A percentile compares a stretch with the other conserved stretches of the same genome.
Conservation (phyloP, 768 basidiomycete species). For the Tricholoma saponaceum region DNA sequence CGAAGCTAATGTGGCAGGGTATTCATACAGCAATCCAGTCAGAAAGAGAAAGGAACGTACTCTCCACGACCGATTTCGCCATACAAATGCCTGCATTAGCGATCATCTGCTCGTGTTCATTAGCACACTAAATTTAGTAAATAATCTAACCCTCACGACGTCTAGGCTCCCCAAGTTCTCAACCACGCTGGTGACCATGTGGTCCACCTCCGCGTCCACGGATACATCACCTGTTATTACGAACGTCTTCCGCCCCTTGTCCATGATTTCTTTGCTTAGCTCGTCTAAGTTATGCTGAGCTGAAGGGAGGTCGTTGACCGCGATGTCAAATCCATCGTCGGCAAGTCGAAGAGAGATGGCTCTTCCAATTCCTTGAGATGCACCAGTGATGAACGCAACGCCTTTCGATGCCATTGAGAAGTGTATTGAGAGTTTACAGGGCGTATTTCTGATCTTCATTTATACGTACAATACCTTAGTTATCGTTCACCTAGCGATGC, state of each 20-base stretch:
- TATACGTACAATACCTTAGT: no score
- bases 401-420: conserved; percentile 4
- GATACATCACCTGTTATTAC: conserved; percentile 18
- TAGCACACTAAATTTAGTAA: neutral
- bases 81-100: conserved; percentile 26
- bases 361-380: conserved; percentile 10
- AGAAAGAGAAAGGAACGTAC: conserved; percentile 4
- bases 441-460: neutral
- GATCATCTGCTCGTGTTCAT: conserved; percentile 21
- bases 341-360: conserved; percentile 11
- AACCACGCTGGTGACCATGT: conserved; percentile 18
- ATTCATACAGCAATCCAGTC: neutral
- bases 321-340: conserved; percentile 10
- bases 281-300: neutral
- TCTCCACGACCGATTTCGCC: conserved; percentile 4
- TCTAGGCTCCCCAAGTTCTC: conserved; percentile 21
- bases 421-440: neutral
- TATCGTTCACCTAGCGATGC: no score
- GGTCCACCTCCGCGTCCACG: conserved; percentile 17
- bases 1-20: conserved; percentile 6
- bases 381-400: conserved; percentile 12
- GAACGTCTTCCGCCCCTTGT: conserved; percentile 9
- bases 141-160: conserved; percentile 19
- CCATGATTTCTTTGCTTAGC: conserved; percentile 16
- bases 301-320: conserved; percentile 31